Evolutionary conservation across 2,329 filamentous ascomycete species (phyloP).

Genomic region (Colletotrichum eleusines): DNA sequence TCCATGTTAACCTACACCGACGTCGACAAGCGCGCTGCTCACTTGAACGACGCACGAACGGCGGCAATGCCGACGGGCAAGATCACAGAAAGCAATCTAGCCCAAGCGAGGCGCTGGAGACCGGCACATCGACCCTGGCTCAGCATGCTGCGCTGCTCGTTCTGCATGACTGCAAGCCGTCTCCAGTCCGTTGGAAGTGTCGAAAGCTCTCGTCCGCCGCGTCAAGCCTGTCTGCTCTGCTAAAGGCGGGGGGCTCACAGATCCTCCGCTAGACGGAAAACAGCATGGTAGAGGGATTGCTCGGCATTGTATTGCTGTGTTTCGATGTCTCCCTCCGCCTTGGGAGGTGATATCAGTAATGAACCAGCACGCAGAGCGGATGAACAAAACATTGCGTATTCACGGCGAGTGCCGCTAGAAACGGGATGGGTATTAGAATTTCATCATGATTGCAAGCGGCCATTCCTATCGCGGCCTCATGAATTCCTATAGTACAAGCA

Average conservation of each 20-base stretch:
- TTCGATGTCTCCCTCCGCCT: background rate
- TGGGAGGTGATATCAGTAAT: background rate
- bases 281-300: background rate
- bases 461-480: conserved; percentile 37
- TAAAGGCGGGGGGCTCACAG: background rate
- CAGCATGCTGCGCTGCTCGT: background rate
- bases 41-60: background rate
- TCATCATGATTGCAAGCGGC: conserved; percentile 38
- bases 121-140: background rate
- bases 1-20: background rate
- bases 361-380: background rate
- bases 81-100: background rate
- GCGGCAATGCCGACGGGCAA: background rate
- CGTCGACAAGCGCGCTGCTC: background rate
- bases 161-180: background rate
- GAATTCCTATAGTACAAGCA: conserved; percentile 42
- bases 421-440: conserved; percentile 37
- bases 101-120: background rate
- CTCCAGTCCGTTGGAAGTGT: background rate
- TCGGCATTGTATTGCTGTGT: background rate
- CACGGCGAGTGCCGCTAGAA: background rate
- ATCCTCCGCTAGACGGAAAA: background rate
- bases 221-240: background rate
- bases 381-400: background rate
- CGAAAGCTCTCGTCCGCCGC: background rate